phyloP scores from a whole-genome alignment of 129 eudicot genomes.

The Erigeron canadensis region DNA sequence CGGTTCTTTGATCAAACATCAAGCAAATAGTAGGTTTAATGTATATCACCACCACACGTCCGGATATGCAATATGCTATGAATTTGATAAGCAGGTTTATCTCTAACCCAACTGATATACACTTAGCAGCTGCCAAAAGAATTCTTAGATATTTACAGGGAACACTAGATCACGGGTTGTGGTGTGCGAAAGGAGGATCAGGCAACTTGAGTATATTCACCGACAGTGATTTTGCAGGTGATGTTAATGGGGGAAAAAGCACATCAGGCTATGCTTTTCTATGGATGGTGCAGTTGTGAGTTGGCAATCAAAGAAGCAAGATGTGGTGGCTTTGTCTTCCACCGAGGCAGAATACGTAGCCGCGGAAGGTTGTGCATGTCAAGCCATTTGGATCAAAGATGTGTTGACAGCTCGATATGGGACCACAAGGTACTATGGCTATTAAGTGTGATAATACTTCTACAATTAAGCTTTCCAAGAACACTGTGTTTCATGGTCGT shows the following conservation, averaged over 20 bases:
- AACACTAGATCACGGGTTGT: too few species aligned
- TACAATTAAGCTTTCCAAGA: not conserved
- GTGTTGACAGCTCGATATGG: not conserved
- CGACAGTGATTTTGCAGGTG: slow-evolving; percentile 10
- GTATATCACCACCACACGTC: not conserved
- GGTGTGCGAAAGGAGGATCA: too few species aligned
- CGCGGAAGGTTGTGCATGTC: not conserved
- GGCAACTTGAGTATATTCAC: too few species aligned
- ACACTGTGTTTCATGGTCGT: not conserved
- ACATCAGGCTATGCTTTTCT: not conserved
- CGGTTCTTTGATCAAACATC: too few species aligned
- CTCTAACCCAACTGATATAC: too few species aligned
- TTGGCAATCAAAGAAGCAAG: slow-evolving; percentile 1
- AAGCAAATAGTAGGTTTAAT: not conserved
- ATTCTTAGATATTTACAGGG: too few species aligned
- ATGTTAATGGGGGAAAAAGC: not conserved
- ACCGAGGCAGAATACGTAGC: slow-evolving; percentile 4
- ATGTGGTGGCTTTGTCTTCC: not conserved
- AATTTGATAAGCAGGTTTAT: too few species aligned
- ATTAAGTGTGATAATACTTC: slow-evolving; percentile 8
- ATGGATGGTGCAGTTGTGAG: slow-evolving; percentile 9
- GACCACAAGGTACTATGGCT: not conserved
- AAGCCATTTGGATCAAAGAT: not conserved
- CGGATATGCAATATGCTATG: not conserved
- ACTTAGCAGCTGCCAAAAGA: too few species aligned